Conservation (phyloP, 2,329 filamentous ascomycete species). For the Alternaria triticina region DNA sequence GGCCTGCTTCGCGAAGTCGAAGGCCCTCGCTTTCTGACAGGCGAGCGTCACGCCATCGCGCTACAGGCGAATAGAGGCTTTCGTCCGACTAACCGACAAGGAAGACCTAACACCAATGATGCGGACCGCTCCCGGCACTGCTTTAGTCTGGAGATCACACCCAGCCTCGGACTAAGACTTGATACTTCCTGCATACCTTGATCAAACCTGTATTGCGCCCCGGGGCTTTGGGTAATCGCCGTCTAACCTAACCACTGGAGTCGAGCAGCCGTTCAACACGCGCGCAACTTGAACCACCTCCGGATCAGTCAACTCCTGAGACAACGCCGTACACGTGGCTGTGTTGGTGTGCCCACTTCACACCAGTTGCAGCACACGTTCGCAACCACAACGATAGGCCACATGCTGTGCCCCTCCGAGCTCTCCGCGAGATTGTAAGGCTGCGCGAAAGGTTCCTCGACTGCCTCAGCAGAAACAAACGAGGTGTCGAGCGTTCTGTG, state of each 20-base stretch:
- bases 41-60: not conserved
- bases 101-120: not conserved
- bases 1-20: not conserved
- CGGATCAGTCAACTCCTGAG: not conserved
- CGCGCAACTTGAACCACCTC: not conserved
- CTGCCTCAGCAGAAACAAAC: not conserved
- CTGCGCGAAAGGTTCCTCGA: not conserved
- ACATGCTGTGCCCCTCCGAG: not conserved
- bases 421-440: not conserved
- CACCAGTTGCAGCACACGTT: not conserved
- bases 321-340: not conserved
- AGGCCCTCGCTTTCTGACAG: not conserved
- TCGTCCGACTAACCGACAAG: not conserved
- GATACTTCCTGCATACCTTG: not conserved
- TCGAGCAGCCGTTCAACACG: not conserved
- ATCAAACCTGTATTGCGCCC: not conserved
- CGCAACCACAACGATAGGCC: not conserved
- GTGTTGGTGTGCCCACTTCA: not conserved
- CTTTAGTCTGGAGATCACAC: not conserved
- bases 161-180: not conserved
- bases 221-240: not conserved
- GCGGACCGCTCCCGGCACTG: constrained; percentile 6
- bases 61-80: not conserved
- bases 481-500: not conserved
- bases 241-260: not conserved